phyloP scores from a whole-genome alignment of 495 filamentous ascomycete genomes.

The Aspergillus panamensis region DNA sequence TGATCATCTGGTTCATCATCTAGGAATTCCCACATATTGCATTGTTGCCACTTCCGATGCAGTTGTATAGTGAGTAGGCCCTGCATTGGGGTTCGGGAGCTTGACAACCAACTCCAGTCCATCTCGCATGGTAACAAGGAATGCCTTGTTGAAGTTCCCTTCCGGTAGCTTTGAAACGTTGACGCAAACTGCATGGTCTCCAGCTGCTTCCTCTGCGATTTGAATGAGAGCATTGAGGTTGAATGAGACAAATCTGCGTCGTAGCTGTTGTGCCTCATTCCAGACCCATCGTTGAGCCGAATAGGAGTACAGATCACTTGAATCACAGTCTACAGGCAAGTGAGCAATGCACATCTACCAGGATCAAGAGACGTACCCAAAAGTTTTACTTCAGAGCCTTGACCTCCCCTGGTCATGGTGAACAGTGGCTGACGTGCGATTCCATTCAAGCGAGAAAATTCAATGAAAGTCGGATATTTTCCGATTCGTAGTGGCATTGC shows the following conservation, averaged over 20 bases:
- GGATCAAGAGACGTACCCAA: neutral
- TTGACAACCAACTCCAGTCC: slow-evolving; percentile 25
- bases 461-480: neutral
- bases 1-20: neutral
- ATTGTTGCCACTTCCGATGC: slow-evolving; percentile 41
- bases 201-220: slow-evolving; percentile 7
- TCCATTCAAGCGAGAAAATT: neutral
- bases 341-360: neutral
- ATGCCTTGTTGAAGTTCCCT: slow-evolving; percentile 35
- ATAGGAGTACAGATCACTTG: neutral
- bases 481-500: neutral
- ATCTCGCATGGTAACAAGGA: slow-evolving; percentile 28
- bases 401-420: neutral
- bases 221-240: slow-evolving; percentile 5
- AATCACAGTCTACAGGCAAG: neutral
- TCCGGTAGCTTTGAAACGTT: slow-evolving; percentile 26
- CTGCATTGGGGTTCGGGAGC: slow-evolving; percentile 22
- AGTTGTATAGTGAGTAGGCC: slow-evolving; percentile 25
- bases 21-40: slow-evolving; percentile 18
- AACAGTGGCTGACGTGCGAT: slow-evolving; percentile 2
- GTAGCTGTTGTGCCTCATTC: slow-evolving; percentile 15
- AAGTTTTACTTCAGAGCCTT: neutral
- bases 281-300: slow-evolving; percentile 19
- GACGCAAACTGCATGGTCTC: slow-evolving; percentile 6
- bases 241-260: slow-evolving; percentile 14